These are phyloP conservation scores for Teratosphaeria pseudoeucalypti DNA, from an alignment of 2,329 filamentous ascomycete genomes.

Conservation along the genomic window DNA sequence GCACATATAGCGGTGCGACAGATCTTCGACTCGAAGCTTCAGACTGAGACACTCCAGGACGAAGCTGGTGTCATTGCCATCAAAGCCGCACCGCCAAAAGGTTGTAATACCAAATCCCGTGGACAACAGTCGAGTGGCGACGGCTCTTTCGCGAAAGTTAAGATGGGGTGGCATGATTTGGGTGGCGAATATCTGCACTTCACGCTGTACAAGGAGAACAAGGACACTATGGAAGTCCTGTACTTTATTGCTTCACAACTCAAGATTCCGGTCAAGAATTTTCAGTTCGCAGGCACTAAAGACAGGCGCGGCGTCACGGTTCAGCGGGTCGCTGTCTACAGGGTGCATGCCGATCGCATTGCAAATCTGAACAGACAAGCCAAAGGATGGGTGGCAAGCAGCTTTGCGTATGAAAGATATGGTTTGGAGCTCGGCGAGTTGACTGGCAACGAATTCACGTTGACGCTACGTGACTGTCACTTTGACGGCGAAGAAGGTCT, in stretches of 20 bases:
- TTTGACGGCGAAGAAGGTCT: constrained; percentile 40
- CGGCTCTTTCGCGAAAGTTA: constrained; percentile 24
- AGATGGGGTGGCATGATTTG: constrained; percentile 52
- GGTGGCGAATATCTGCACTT: constrained; percentile 82
- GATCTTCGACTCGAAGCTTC: constrained; percentile 67
- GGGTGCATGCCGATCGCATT: constrained; percentile 52
- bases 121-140: constrained; percentile 7
- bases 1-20: constrained; percentile 61
- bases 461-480: constrained; percentile 77
- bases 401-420: constrained; percentile 65
- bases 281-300: constrained; percentile 82
- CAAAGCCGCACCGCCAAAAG: constrained; percentile 32
- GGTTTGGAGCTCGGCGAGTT: constrained; percentile 75
- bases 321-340: constrained; percentile 63
- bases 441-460: constrained; percentile 81
- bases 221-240: constrained; percentile 87
- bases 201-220: constrained; percentile 91
- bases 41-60: constrained; percentile 65
- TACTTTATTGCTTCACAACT: constrained; percentile 65
- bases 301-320: constrained; percentile 78
- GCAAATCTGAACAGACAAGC: constrained; percentile 51
- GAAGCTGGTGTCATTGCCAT: constrained; percentile 55
- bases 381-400: constrained; percentile 51
- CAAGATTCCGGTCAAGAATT: constrained; percentile 56
- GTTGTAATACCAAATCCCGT: constrained; percentile 1